Conservation (phyloP, 345 rosid species). For the Viola odorata region DNA sequence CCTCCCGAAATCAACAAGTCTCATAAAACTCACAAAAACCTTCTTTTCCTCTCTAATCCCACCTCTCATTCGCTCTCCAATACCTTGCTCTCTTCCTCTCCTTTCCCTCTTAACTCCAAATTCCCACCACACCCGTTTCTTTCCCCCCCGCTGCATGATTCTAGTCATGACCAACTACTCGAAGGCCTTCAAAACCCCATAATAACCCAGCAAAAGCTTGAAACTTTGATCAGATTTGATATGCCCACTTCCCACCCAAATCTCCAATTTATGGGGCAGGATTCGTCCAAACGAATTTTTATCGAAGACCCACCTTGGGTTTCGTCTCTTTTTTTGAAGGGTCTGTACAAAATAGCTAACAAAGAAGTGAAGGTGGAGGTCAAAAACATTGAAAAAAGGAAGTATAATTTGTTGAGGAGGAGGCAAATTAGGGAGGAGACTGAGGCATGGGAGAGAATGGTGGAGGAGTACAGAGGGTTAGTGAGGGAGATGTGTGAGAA, state of each 20-base stretch:
- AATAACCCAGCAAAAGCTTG: slow-evolving; percentile 13
- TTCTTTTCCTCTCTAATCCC: slow-evolving; percentile 26
- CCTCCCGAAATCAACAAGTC: slow-evolving; percentile 20
- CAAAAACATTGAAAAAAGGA: slow-evolving; percentile 50
- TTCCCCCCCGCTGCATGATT: slow-evolving; percentile 18
- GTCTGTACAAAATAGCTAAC: slow-evolving; percentile 38
- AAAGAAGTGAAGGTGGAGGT: slow-evolving; percentile 43
- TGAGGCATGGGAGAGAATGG: slow-evolving; percentile 84
- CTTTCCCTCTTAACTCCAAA: slow-evolving; percentile 30
- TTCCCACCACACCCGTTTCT: slow-evolving; percentile 12
- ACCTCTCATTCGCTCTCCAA: slow-evolving; percentile 15
- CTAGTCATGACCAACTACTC: slow-evolving; percentile 19
- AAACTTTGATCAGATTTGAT: slow-evolving; percentile 16
- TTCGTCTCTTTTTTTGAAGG: slow-evolving; percentile 59
- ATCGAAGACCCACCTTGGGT: slow-evolving; percentile 81
- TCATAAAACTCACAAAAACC: slow-evolving; percentile 36
- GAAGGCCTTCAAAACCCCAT: slow-evolving; percentile 33
- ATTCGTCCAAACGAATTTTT: slow-evolving; percentile 33
- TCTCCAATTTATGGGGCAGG: slow-evolving; percentile 13
- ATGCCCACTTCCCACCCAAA: slow-evolving; percentile 17
- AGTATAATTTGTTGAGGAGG: slow-evolving; percentile 59
- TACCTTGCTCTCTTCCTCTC: slow-evolving; percentile 29
- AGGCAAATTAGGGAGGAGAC: slow-evolving; percentile 85
- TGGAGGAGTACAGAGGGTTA: slow-evolving; percentile 64
- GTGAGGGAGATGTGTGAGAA: slow-evolving; percentile 76